phyloP scores from a whole-genome alignment of 106 monocot genomes.

The Allium sativum region DNA sequence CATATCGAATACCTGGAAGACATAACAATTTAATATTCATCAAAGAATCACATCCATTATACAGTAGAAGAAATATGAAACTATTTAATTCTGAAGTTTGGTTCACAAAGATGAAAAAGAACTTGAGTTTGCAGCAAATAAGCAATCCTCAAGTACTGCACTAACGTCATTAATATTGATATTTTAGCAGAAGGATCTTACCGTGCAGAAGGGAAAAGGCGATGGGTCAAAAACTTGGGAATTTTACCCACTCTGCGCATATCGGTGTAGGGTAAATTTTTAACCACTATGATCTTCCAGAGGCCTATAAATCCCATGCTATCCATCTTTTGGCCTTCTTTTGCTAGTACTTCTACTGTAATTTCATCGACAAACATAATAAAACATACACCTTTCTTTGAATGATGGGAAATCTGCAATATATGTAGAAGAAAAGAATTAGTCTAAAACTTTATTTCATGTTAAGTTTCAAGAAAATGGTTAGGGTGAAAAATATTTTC shows the following conservation, averaged over 20 bases:
- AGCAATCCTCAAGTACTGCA: too few relatives aligned
- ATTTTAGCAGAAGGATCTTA: conserved; percentile 11
- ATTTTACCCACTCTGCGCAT: conserved; percentile 92
- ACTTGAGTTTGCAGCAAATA: neutral
- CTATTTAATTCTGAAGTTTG: too few relatives aligned
- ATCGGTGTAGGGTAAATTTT: conserved; percentile 67
- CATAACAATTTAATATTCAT: too few relatives aligned
- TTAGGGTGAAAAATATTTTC: too few relatives aligned
- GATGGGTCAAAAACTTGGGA: conserved; percentile 78
- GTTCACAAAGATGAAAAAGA: neutral
- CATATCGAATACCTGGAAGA: conserved; percentile 78
- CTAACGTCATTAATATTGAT: too few relatives aligned
- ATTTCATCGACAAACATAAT: conserved; percentile 83
- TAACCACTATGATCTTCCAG: conserved; percentile 76
- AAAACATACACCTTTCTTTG: conserved; percentile 83
- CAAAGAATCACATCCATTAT: too few relatives aligned
- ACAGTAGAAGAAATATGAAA: too few relatives aligned
- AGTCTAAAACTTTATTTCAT: too few relatives aligned
- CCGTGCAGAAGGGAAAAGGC: conserved; percentile 85
- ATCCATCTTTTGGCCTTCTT: conserved; percentile 72
- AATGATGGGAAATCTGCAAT: conserved; percentile 66
- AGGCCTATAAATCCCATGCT: conserved; percentile 61
- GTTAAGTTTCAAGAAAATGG: too few relatives aligned
- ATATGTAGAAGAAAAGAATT: neutral
- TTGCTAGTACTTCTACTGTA: conserved; percentile 52